Percentiles rank a stretch among this genome's conserved stretches.
Conservation (phyloP, 805 yeast species). For the Wickerhamia fluorescens region DNA sequence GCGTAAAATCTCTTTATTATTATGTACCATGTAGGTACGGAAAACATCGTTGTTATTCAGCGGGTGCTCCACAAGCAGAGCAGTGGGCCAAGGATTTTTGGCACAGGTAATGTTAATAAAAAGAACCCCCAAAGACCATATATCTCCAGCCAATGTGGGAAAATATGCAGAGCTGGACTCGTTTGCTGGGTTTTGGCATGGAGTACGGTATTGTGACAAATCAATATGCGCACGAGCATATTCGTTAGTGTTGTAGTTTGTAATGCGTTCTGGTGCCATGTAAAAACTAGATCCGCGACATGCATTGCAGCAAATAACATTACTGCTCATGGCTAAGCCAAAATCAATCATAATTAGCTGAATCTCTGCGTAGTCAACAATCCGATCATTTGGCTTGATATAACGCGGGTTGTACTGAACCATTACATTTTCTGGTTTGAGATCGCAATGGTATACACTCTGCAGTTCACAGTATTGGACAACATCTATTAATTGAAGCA, state of each 20-base stretch:
- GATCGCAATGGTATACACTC: conserved; percentile 34
- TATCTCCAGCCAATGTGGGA: conserved; percentile 74
- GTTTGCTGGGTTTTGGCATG: conserved; percentile 10
- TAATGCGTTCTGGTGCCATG: conserved; percentile 87
- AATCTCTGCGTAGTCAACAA: conserved; percentile 41
- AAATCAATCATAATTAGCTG: conserved; percentile 73
- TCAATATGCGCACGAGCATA: conserved; percentile 21
- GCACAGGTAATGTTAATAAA: conserved; percentile 74
- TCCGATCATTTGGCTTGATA: conserved; percentile 10
- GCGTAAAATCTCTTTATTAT: conserved; percentile 39
- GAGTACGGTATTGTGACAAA: conserved; percentile 19
- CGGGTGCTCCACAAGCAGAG: conserved; percentile 49
- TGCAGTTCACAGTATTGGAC: conserved; percentile 26
- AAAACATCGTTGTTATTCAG: conserved; percentile 43
- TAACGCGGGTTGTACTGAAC: conserved; percentile 23
- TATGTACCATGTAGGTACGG: conserved; percentile 51
- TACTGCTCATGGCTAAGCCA: conserved; percentile 70
- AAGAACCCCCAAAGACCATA: conserved; percentile 83
- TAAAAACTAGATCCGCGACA: conserved; percentile 86
- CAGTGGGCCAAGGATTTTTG: conserved; percentile 87
- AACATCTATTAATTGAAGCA: conserved; percentile 33
- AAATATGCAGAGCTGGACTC: conserved; percentile 28
- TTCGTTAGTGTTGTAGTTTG: conserved; percentile 32
- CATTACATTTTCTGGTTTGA: conserved; percentile 38
- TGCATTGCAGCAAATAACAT: conserved; percentile 54